Evolutionary conservation across 2,329 filamentous ascomycete species (phyloP).

Genomic region (Aspergillus sp.): DNA sequence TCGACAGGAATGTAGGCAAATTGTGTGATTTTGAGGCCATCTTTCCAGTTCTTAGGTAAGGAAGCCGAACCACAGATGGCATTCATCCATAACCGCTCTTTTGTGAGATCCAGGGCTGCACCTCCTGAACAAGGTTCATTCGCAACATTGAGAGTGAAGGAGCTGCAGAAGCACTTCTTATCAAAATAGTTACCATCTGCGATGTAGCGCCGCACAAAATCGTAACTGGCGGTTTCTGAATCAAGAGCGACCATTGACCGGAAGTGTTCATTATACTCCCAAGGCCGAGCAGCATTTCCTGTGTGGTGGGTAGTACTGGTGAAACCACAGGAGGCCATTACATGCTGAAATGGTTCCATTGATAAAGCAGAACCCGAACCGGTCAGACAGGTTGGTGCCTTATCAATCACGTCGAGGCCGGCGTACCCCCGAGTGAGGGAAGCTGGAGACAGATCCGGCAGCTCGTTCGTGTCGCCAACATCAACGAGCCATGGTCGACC

Average conservation of each 20-base stretch:
- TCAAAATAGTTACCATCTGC: constrained; percentile 11
- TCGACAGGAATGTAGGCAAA: constrained; percentile 7
- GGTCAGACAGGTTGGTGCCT: constrained; percentile 4
- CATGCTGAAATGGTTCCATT: constrained; percentile 7
- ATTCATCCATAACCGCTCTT: constrained; percentile 14
- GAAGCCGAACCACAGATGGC: constrained; percentile 7
- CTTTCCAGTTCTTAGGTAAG: constrained; percentile 6
- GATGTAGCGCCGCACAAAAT: background rate
- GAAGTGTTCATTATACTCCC: constrained; percentile 8
- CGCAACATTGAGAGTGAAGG: constrained; percentile 1
- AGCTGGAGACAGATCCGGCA: constrained; percentile 8
- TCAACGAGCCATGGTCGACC: constrained; percentile 14
- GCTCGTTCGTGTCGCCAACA: constrained; percentile 10
- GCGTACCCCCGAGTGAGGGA: constrained; percentile 8
- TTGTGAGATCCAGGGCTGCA: constrained; percentile 5
- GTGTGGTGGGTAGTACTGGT: constrained; percentile 8
- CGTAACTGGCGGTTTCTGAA: constrained; percentile 13
- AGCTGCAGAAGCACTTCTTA: constrained; percentile 13
- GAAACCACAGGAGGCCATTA: constrained; percentile 14
- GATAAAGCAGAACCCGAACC: constrained; percentile 1
- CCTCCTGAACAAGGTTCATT: constrained; percentile 1
- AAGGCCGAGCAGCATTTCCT: constrained; percentile 11
- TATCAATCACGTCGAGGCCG: background rate
- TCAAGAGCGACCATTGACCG: constrained; percentile 10
- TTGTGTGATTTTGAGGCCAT: constrained; percentile 9